These are phyloP conservation scores for Fusarium sp. DNA, from an alignment of 2,329 filamentous ascomycete genomes.

Conservation along the genomic window DNA sequence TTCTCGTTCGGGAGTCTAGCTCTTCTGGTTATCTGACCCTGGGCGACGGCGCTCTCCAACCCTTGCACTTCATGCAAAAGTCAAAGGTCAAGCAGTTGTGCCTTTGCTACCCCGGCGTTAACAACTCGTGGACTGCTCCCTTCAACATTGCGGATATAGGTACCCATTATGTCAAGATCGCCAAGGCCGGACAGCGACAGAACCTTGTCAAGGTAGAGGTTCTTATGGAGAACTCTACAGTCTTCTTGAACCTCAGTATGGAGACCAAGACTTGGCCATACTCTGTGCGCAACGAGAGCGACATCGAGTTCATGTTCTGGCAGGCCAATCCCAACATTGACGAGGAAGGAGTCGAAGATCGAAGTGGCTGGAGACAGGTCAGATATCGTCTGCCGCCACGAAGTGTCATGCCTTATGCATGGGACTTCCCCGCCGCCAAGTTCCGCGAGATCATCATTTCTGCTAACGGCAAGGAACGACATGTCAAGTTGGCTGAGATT, in stretches of 20 bases:
- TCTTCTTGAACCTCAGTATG: slow-evolving; percentile 90
- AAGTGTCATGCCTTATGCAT: slow-evolving; percentile 99
- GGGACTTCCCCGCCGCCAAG: slow-evolving; percentile 99
- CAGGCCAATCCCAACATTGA: slow-evolving; percentile 94
- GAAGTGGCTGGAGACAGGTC: slow-evolving; percentile 91
- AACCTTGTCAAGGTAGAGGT: slow-evolving; percentile 88
- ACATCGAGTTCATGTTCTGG: slow-evolving; percentile 95
- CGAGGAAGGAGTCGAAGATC: slow-evolving; percentile 85
- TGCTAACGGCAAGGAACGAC: slow-evolving; percentile 69
- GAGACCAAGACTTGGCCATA: slow-evolving; percentile 98
- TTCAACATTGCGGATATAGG: slow-evolving; percentile 98
- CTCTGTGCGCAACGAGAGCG: slow-evolving; percentile 98
- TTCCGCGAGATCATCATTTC: slow-evolving; percentile 88
- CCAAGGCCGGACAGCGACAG: slow-evolving; percentile 89
- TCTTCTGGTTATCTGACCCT: slow-evolving; percentile 87
- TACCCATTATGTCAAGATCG: slow-evolving; percentile 91
- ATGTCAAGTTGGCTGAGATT: slow-evolving; percentile 95
- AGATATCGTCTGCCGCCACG: slow-evolving; percentile 90
- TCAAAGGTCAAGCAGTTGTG: slow-evolving; percentile 87
- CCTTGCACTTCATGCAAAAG: slow-evolving; percentile 90
- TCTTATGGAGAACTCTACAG: slow-evolving; percentile 90
- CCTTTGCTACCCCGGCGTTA: slow-evolving; percentile 90
- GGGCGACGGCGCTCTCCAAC: slow-evolving; percentile 80
- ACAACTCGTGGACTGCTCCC: slow-evolving; percentile 97
- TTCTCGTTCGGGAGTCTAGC: slow-evolving; percentile 90